Percentiles rank a stretch among this genome's conserved stretches.
Conservation (phyloP, 2,329 filamentous ascomycete genomes). For the Dactylellina leptospora region DNA sequence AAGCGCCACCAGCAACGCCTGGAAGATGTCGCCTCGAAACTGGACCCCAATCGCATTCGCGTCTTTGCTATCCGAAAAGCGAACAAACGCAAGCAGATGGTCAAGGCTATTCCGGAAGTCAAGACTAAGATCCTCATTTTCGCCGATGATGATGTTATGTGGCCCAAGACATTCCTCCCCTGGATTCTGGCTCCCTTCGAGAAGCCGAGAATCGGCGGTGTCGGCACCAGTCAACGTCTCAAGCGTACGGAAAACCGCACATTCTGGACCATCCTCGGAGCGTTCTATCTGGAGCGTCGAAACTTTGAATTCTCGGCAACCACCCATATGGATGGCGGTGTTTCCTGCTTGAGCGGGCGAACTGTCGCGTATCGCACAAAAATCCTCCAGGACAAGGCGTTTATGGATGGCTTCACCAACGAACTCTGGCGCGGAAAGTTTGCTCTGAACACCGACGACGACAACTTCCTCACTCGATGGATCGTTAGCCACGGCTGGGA, state of each 20-base stretch:
- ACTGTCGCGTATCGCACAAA: slow-evolving; percentile 90
- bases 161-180: slow-evolving; percentile 82
- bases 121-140: slow-evolving; percentile 86
- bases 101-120: slow-evolving; percentile 85
- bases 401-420: slow-evolving; percentile 87
- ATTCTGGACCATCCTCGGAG: slow-evolving; percentile 88
- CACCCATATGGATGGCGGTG: slow-evolving; percentile 90
- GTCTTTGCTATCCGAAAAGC: slow-evolving; percentile 82
- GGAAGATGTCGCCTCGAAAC: slow-evolving; percentile 71
- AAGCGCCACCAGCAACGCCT: slow-evolving; percentile 77
- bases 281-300: slow-evolving; percentile 88
- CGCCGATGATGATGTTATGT: slow-evolving; percentile 94
- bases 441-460: slow-evolving; percentile 93
- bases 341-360: slow-evolving; percentile 95
- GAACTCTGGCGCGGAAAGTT: slow-evolving; percentile 83
- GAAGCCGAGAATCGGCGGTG: slow-evolving; percentile 81
- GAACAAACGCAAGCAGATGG: slow-evolving; percentile 95
- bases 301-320: slow-evolving; percentile 98
- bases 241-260: slow-evolving; percentile 72
- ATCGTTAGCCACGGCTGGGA: slow-evolving; percentile 91
- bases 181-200: slow-evolving; percentile 96
- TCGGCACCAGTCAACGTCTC: slow-evolving; percentile 89
- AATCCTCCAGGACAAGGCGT: slow-evolving; percentile 84
- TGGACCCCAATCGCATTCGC: slow-evolving; percentile 70
- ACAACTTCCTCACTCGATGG: slow-evolving; percentile 98